Conservation (phyloP, 2,329 filamentous ascomycete species). For the Venturia pyrina region DNA sequence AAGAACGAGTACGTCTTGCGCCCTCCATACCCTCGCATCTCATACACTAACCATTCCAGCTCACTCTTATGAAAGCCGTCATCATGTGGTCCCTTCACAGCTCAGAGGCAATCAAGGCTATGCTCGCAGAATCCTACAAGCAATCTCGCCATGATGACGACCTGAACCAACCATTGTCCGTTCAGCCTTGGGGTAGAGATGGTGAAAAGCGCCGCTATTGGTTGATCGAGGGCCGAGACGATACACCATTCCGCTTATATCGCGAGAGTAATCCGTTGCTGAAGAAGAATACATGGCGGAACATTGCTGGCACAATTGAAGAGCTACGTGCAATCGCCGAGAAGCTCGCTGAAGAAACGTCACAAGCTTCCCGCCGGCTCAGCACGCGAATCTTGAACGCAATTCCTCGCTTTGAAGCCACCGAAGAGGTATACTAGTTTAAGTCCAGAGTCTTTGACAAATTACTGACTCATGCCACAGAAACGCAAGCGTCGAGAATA, state of each 20-base stretch:
- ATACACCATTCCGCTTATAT: constrained; percentile 89
- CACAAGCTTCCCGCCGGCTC: constrained; percentile 68
- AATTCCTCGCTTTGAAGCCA: constrained; percentile 82
- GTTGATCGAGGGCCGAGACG: constrained; percentile 84
- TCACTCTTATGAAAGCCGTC: constrained; percentile 72
- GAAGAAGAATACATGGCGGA: constrained; percentile 79
- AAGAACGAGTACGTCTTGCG: constrained; percentile 57
- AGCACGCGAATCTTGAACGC: constrained; percentile 68
- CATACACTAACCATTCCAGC: constrained; percentile 39
- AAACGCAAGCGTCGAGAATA: constrained; percentile 93
- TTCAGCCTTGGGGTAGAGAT: constrained; percentile 84
- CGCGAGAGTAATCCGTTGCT: constrained; percentile 79
- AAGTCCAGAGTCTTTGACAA: not conserved
- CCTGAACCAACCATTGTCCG: constrained; percentile 75
- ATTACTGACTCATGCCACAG: constrained; percentile 33
- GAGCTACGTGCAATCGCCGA: constrained; percentile 67
- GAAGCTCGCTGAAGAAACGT: constrained; percentile 69
- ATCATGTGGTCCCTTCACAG: constrained; percentile 83
- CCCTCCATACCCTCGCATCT: not conserved
- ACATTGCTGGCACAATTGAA: constrained; percentile 80
- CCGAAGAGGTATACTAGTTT: constrained; percentile 60
- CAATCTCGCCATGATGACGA: constrained; percentile 69
- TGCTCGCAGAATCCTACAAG: constrained; percentile 84
- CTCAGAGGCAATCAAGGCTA: constrained; percentile 69
- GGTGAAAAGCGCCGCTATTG: constrained; percentile 89